Evolutionary conservation across 2,329 filamentous ascomycete genomes (phyloP).

Genomic region (Exserohilum turcica): DNA sequence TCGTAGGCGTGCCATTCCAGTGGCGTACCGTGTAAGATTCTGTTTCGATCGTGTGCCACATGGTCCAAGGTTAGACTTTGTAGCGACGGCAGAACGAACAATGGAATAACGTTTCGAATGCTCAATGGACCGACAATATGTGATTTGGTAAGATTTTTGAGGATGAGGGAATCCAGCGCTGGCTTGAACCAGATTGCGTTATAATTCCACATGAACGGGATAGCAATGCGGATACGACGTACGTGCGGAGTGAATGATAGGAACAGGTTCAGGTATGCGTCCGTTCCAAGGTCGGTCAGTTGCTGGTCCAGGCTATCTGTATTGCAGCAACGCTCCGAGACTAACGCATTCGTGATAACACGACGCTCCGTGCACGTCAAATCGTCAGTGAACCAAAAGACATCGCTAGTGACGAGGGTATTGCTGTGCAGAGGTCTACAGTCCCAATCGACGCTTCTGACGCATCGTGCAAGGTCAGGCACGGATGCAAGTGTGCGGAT

Average conservation of each 20-base stretch:
- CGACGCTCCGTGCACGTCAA: neutral
- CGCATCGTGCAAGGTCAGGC: neutral
- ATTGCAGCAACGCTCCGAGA: too few species aligned
- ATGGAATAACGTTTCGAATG: slow-evolving; percentile 4
- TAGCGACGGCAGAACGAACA: slow-evolving; percentile 5
- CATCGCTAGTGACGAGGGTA: neutral
- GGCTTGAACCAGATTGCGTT: slow-evolving; percentile 4
- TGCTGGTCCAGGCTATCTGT: neutral
- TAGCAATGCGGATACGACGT: neutral
- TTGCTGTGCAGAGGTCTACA: neutral
- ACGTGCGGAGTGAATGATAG: slow-evolving; percentile 5
- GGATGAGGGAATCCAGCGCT: neutral
- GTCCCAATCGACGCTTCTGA: slow-evolving; percentile 5
- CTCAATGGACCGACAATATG: neutral
- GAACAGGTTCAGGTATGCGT: neutral
- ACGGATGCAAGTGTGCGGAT: slow-evolving; percentile 11
- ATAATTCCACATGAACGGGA: neutral
- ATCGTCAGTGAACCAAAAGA: neutral
- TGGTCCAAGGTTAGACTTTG: slow-evolving; percentile 1
- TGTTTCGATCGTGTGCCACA: neutral
- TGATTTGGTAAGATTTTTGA: slow-evolving; percentile 2
- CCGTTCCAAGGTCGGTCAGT: neutral
- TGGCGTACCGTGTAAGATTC: neutral
- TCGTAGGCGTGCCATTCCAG: neutral
- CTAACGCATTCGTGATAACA: neutral